Base-by-base conservation (phyloP, 768 basidiomycete species). In the Xerocomellus dryophilus region DNA sequence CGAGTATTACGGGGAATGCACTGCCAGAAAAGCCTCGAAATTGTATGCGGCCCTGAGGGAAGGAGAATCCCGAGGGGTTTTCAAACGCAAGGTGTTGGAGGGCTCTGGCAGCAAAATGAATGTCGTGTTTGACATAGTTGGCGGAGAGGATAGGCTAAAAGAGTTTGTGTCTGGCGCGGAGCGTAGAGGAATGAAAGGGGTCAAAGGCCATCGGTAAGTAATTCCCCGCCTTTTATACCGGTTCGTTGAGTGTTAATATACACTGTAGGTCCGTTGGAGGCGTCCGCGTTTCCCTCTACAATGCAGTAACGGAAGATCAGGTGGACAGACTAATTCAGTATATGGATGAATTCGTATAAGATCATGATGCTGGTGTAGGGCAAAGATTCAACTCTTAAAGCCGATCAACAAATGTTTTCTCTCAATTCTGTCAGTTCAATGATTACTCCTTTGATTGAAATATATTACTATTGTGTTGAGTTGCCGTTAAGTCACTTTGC, bases 91-190 rank as follows among this genome's bases (percentile, higher is more conserved):
- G 65, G 94, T 96, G 18, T 77, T 81, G 64, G 77, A 79, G 53
- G 87, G 83, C 6, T 83, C 85, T 44, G 81, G 88, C 55, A 98
- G 95, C 71, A 89, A 90, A 84, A 98, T 98, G 96, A 99, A 99
- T 68, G 78, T 92, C 15, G 90, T 92, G 1, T 98, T 98, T 71
- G 81, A 83, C 49, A 75, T 95, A 12, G 59, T 83, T 12, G 88
- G 85, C 0, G 88, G 84, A 0, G 85, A 90, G n/a, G 87, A 79
- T 1, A 78, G 77, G 18, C 78, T 97, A 69, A 81, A 82, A 62
- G 71, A 74, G 61, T 98, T 98, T 69, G 67, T 98, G 59, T 77
- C 79, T 18, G 92, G 88, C 10, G 95, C 95, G 0, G 88, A 93
- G 65, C 76, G 75, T 61, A 75, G 70, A 53, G 91, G 90, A 0